Conservation (phyloP, 352 stramenopile genomes). For the Globisporangium sylvaticum region DNA sequence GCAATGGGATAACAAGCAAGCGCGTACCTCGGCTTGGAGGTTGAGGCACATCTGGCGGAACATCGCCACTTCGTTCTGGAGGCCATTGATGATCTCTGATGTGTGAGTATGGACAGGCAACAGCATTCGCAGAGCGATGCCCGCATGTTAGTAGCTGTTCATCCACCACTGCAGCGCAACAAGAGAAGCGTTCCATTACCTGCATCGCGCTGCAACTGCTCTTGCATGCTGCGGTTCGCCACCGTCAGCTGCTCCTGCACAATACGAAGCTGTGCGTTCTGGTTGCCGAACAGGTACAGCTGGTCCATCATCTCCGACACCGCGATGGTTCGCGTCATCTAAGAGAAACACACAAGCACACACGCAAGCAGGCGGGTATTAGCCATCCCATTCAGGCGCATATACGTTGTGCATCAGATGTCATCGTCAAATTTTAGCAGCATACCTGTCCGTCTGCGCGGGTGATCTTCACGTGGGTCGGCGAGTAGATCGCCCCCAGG, state of each 20-base stretch:
- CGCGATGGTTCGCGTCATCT: slow-evolving; percentile 68
- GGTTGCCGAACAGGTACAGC: slow-evolving; percentile 58
- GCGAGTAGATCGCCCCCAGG: slow-evolving; percentile 56
- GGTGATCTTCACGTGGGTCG: slow-evolving; percentile 70
- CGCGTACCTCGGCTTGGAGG: slow-evolving; percentile 66
- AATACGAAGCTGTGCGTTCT: slow-evolving; percentile 57
- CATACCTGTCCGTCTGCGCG: slow-evolving; percentile 53
- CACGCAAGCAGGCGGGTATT: background rate
- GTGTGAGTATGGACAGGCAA: background rate
- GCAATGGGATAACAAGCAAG: background rate
- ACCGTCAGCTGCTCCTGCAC: slow-evolving; percentile 65
- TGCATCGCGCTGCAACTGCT: slow-evolving; percentile 57
- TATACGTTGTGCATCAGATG: background rate
- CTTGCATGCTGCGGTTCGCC: slow-evolving; percentile 64
- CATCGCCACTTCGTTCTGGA: slow-evolving; percentile 80
- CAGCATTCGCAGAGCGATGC: background rate
- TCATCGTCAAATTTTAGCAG: background rate
- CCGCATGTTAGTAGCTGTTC: background rate
- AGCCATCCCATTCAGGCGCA: background rate
- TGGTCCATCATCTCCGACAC: slow-evolving; percentile 83
- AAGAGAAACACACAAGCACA: background rate
- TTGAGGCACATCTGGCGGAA: slow-evolving; percentile 82
- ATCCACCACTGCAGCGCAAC: background rate
- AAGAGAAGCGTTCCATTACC: background rate
- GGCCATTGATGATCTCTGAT: slow-evolving; percentile 45